Conservation (phyloP, 495 filamentous ascomycete species). For the Aeminium ludgeri region DNA sequence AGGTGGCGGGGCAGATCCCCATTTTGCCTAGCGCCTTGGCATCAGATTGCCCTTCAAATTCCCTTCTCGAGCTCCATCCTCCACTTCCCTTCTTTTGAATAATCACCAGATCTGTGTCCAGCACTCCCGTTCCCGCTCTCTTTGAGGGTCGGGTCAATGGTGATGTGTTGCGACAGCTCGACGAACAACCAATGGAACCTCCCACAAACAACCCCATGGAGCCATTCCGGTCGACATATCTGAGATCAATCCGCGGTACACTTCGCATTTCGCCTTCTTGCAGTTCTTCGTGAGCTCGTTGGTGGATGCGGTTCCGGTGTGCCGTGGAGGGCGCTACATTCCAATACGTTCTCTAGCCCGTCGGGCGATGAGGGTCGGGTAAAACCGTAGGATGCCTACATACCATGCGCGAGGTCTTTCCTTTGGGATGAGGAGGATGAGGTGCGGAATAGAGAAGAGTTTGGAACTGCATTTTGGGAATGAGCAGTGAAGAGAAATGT, state of each 20-base stretch:
- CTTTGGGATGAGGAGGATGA: too few species aligned
- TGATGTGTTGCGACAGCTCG: constrained; percentile 63
- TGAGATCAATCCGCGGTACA: constrained; percentile 42
- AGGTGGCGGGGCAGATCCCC: background rate
- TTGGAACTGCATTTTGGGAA: too few species aligned
- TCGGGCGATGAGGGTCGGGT: constrained; percentile 68
- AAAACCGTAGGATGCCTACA: constrained; percentile 75
- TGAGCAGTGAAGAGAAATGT: too few species aligned
- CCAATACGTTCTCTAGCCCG: constrained; percentile 65
- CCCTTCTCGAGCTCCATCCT: constrained; percentile 2
- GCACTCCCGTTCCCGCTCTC: constrained; percentile 38
- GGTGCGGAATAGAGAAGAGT: too few species aligned
- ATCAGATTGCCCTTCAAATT: background rate
- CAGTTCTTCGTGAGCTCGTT: constrained; percentile 2
- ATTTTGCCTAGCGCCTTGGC: constrained; percentile 4
- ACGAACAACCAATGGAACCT: constrained; percentile 61
- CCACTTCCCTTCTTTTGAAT: constrained; percentile 31
- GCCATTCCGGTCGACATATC: constrained; percentile 87
- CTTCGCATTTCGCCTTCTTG: constrained; percentile 27
- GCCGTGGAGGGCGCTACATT: constrained; percentile 60
- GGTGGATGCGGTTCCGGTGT: constrained; percentile 1
- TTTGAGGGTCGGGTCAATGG: constrained; percentile 43
- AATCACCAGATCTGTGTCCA: constrained; percentile 62
- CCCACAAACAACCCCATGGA: constrained; percentile 46
- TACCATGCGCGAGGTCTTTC: constrained; percentile 12